These are phyloP conservation scores for Coniochaeta sp. DNA, from an alignment of 2,329 filamentous ascomycete species.

Conservation along the genomic window DNA sequence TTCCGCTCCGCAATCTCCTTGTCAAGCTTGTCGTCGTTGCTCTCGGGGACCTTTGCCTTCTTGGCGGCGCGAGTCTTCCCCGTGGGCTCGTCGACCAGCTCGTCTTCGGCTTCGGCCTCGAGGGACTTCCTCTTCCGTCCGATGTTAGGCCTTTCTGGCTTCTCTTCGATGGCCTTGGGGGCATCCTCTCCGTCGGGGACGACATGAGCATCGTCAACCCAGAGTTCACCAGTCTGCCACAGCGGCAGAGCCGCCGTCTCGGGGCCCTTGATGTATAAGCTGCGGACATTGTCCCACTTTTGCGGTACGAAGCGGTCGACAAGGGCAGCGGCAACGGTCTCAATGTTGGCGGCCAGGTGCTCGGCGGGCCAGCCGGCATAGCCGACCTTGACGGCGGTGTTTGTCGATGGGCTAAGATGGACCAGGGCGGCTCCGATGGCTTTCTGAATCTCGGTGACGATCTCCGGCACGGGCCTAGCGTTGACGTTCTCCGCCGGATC, in stretches of 20 bases:
- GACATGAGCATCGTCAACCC: conserved; percentile 72
- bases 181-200: conserved; percentile 46
- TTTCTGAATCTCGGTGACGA: conserved; percentile 76
- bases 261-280: conserved; percentile 84
- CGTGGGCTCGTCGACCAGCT: conserved; percentile 19
- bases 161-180: conserved; percentile 33
- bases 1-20: conserved; percentile 55
- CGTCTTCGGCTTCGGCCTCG: conserved; percentile 12
- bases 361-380: conserved; percentile 66
- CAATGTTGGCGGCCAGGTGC: conserved; percentile 74
- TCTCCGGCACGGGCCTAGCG: conserved; percentile 51
- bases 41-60: conserved; percentile 31
- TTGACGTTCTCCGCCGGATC: conserved; percentile 23
- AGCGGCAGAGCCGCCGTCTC: conserved; percentile 86
- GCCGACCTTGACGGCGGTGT: conserved; percentile 74
- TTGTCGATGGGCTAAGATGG: conserved; percentile 69
- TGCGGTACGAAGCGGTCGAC: conserved; percentile 76
- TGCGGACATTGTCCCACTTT: conserved; percentile 80
- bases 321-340: conserved; percentile 60
- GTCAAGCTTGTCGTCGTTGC: conserved; percentile 46
- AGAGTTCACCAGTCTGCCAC: conserved; percentile 88
- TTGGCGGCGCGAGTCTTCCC: conserved; percentile 33
- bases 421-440: conserved; percentile 73
- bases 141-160: conserved; percentile 45
- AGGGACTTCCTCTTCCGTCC: conserved; percentile 59